Evolutionary conservation across 768 basidiomycete species (phyloP), one percentile per base, ranked within the genome.

Genomic region (Mycena galericulata): DNA sequence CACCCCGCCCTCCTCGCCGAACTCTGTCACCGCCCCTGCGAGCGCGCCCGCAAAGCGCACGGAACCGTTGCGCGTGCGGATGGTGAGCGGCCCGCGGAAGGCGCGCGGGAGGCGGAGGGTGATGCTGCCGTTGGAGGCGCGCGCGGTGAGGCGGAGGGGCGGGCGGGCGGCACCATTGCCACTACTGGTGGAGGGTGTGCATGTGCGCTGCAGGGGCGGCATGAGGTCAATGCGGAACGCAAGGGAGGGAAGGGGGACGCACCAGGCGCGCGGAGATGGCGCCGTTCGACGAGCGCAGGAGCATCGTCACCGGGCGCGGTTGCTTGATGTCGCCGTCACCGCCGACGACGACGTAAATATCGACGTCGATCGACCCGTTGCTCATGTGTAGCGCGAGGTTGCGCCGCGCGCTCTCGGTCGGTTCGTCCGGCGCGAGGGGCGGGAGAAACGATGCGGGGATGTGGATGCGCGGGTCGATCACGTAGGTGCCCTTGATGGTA

Each of bases 391-490:
- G 68, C 10, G 58, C 74, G 1, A 87, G 63, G 64, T 86, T 85
- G 30, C 76, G 82, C 40, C 87, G 76, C 1, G 79, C 77, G 2
- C 67, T 74, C 59, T 84, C 84, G 0, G 80, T 78, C 67, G 84
- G 79, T 24, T 74, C 78, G 0, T 61, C 58, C 6, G 56, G 45
- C 0, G 87, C 70, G 26, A 85, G 81, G 3, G 84, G 80, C 9
- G 87, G 75, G 40, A 85, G 58, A 20, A 78, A 62, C 0, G 72
- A 5, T 0, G n/a, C n/a, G n/a, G 87, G 86, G 49, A 88, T 79
- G 14, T 56, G 32, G 24, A 87, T 73, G 22, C 75, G 66, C 1
- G 87, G 82, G 63, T 88, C 83, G 43, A 88, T 75, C 36, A 83
- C 73, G 76, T 85, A 87, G 1, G 69, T 67, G 12, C 80, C 83